These are phyloP conservation scores for Yamadazyma diddensiae DNA, from an alignment of 1,139 yeast genomes.

Conservation along the genomic window DNA sequence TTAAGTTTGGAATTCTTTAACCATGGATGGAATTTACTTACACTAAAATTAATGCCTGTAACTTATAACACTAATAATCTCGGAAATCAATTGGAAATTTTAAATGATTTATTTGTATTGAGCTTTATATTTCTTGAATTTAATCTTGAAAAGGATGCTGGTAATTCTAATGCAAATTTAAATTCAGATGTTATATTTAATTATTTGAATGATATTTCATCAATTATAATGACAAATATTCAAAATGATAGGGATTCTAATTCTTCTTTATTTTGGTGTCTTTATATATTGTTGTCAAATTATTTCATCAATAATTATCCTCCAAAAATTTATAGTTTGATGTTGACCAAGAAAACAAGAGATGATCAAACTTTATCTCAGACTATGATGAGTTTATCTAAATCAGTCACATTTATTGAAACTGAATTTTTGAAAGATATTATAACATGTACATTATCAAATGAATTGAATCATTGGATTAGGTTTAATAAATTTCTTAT, in stretches of 20 bases:
- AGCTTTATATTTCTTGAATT: constrained; percentile 29
- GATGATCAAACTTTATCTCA: constrained; percentile 14
- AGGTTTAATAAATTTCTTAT: constrained; percentile 28
- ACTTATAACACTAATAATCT: constrained; percentile 36
- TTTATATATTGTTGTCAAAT: constrained; percentile 39
- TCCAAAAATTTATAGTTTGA: constrained; percentile 33
- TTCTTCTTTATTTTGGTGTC: constrained; percentile 40
- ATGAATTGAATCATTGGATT: constrained; percentile 40
- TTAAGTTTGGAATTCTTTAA: constrained; percentile 34
- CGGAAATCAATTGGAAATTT: constrained; percentile 41
- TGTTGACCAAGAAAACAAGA: constrained; percentile 24
- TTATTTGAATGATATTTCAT: constrained; percentile 46
- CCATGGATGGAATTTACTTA: constrained; percentile 44
- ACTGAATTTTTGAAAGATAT: constrained; percentile 32
- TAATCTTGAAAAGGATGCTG: constrained; percentile 16
- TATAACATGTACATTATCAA: constrained; percentile 35
- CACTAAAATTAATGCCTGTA: constrained; percentile 37
- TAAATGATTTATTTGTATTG: constrained; percentile 31
- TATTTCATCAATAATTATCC: constrained; percentile 34
- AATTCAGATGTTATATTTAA: constrained; percentile 36
- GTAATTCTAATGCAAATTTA: constrained; percentile 3
- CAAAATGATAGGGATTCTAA: constrained; percentile 12
- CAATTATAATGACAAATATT: constrained; percentile 28
- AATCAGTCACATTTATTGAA: constrained; percentile 20
- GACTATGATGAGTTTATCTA: constrained; percentile 28